Percentiles rank a stretch among this genome's conserved stretches.
phyloP scores from a whole-genome alignment of 306 rosid genomes.

The Erythrophleum fordii region DNA sequence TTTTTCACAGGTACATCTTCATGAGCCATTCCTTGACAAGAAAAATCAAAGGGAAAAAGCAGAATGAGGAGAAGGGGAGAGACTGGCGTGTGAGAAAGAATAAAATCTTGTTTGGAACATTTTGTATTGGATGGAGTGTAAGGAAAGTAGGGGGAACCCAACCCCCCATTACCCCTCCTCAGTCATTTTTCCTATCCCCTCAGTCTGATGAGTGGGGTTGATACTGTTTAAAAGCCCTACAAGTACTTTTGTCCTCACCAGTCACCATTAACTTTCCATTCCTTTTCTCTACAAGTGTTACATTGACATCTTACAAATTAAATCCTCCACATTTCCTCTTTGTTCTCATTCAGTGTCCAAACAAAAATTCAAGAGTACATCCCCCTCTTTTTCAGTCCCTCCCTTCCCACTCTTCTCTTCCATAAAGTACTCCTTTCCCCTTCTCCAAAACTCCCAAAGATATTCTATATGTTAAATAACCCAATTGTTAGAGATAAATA shows the following conservation, averaged over 20 bases:
- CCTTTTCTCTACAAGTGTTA: neutral
- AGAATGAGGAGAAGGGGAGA: neutral
- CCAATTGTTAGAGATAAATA: neutral
- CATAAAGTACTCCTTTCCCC: neutral
- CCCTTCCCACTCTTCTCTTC: neutral
- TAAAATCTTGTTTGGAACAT: neutral
- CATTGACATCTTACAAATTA: neutral
- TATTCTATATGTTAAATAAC: neutral
- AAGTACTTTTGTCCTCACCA: neutral
- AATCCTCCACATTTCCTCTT: neutral
- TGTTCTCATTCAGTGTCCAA: neutral
- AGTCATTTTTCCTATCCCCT: neutral
- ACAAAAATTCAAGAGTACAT: neutral
- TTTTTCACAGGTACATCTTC: neutral
- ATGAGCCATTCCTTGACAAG: slow-evolving; percentile 3
- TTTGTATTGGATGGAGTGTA: neutral
- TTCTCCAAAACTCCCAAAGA: neutral
- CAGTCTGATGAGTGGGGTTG: neutral
- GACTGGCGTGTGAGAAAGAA: neutral
- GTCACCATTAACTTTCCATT: neutral
- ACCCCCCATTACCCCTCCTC: neutral
- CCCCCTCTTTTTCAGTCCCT: neutral
- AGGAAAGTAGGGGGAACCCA: neutral
- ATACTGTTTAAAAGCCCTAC: neutral
- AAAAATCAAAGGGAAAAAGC: neutral